Evolutionary conservation across 228 moss, liverwort and hornwort genomes (phyloP).

Genomic region (Sphagnum fallax): DNA sequence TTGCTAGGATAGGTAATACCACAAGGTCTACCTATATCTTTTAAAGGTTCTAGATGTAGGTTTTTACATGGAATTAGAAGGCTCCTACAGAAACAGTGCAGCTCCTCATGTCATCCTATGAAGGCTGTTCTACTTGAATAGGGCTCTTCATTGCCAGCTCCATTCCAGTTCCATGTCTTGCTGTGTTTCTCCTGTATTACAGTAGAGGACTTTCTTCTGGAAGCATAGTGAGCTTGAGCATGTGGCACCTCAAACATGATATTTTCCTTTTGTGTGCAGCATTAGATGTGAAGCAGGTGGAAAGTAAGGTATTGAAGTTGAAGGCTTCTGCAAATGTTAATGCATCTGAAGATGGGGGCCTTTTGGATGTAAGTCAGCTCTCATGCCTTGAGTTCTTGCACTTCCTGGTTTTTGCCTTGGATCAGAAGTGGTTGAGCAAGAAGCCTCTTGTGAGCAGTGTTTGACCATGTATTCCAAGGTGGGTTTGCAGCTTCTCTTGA

Average conservation of each 20-base stretch:
- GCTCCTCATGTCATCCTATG: not conserved
- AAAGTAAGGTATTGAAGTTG: conserved; percentile 35
- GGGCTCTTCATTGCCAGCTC: too few species aligned
- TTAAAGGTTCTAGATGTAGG: not conserved
- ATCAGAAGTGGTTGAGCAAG: not conserved
- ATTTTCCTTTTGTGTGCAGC: conserved; percentile 33
- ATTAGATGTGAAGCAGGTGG: conserved; percentile 59
- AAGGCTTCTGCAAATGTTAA: conserved; percentile 38
- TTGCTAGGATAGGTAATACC: too few species aligned
- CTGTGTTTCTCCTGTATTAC: not conserved
- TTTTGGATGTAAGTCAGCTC: conserved; percentile 42
- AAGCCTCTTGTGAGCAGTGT: not conserved
- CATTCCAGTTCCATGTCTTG: not conserved
- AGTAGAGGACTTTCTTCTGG: not conserved
- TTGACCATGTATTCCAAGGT: not conserved
- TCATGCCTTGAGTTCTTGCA: not conserved
- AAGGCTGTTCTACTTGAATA: not conserved
- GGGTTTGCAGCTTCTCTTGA: not conserved
- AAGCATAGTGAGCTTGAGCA: not conserved
- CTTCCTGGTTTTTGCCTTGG: not conserved
- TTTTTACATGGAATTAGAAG: too few species aligned
- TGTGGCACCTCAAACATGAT: not conserved
- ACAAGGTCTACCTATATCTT: too few species aligned
- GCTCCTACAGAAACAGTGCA: too few species aligned
- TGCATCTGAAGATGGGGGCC: conserved; percentile 46